Base-by-base conservation (phyloP, 768 basidiomycete species). In the Tylopilus vinaceipallidus region DNA sequence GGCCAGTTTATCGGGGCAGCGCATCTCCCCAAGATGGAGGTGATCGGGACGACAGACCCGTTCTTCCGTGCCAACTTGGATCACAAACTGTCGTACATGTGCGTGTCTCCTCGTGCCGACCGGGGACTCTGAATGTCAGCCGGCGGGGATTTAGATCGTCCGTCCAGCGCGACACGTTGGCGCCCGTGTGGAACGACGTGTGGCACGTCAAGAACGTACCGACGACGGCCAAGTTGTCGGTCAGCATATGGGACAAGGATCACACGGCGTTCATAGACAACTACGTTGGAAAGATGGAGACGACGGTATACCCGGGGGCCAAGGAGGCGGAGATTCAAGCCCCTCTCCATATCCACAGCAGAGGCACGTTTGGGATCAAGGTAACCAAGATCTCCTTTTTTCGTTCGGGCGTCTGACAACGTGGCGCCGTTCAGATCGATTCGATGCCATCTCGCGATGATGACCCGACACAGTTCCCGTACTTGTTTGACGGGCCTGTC, bases 181-280 rank as follows among this genome's bases (percentile, higher is more conserved):
- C 70, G 0, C 88, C 88, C 0, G 82, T 86, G 17, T 90, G 88
- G 88, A 84, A 91, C 58, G 88, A 88, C 60, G 53, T 73, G 9
- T 90, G 88, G 88, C 69, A 71, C 29, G 68, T 90, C 53, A 85
- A 82, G 68, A 88, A 86, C 59, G 87, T 90, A 13, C 88, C 88
- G 0, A 64, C 62, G 5, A 75, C 71, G n/a, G 86, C 86, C 8
- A 73, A 70, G 22, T 66, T 91, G 8, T 63, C 69, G 5, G 79
- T 89, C n/a, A 68, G 77, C 36, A 71, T 91, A n/a, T 65, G 81
- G 49, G 85, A 88, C 63, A 88, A 89, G 59, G 84, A 89, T 58
- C 76, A 79, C 33, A 79, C 75, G 14, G 66, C 71, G 0, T 64
- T 76, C 29, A 73, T 72, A 6, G 85, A 90, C 61, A 82, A 83